Base-by-base conservation (phyloP, 2,329 filamentous ascomycete species). In the Talaromyces sp. region DNA sequence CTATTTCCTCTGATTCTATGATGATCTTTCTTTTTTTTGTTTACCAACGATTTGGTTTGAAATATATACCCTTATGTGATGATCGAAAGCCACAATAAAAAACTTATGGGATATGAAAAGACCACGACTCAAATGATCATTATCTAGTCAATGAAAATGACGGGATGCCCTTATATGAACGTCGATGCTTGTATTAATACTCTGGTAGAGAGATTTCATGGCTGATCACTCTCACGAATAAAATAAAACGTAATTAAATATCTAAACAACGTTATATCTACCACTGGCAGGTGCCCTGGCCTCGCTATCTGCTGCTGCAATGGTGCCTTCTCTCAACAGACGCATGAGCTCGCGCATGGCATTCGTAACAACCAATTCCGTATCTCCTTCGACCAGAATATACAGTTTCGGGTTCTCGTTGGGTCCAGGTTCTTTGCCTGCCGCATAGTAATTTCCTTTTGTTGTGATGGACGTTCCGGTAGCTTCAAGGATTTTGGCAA, bases 401-500 rank as follows among this genome's bases (percentile, higher is more conserved):
- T 98, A 99, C 69, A 99, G 81, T 81, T 98, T 98, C n/a, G 95
- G 90, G 68, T 92, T 88, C 60, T 88, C 89, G 40, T 86, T 87
- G 0, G 88, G 76, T 7, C 83, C 86, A 1, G 92, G 92, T 67
- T 91, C 89, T 74, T 96, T 96, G 66, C 92, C 93, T 1, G 87
- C 72, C 1, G 89, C 76, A 70, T 98, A 98, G 75, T 92, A 98
- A 64, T 85, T 95, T 67, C 95, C 95, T 81, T 99, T 99, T 52
- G 92, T 97, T 0, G 95, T 99, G 74, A 99, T 99, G 6, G 92
- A 96, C 1, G 93, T 96, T 47, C 92, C 94, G 0, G 94, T 97
- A 9, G 91, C 86, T 72, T 99, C 95, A 66, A 99, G 84, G 68
- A 99, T 97, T 82, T 98, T 99, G 68, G 94, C 93, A 61, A 99